These are phyloP conservation scores for Fusarium nelsonii DNA, from an alignment of 2,329 filamentous ascomycete species.

Conservation along the genomic window DNA sequence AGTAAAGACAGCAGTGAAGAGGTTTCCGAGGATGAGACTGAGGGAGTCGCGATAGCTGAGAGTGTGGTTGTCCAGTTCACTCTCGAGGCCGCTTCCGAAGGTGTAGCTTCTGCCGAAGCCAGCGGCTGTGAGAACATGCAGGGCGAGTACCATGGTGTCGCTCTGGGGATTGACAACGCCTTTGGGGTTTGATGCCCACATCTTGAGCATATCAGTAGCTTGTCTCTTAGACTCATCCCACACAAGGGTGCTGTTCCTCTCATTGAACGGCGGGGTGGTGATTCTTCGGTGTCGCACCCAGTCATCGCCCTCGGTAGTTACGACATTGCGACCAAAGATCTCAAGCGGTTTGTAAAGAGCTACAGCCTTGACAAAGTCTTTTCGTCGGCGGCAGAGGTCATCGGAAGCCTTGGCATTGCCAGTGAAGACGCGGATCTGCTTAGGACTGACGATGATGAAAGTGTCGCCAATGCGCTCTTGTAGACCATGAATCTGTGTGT, in stretches of 20 bases:
- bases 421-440: conserved; percentile 41
- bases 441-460: conserved; percentile 39
- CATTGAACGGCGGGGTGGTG: conserved; percentile 41
- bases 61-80: conserved; percentile 23
- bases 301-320: conserved; percentile 40
- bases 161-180: conserved; percentile 32
- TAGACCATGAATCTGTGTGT: conserved; percentile 35
- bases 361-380: conserved; percentile 38
- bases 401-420: conserved; percentile 36
- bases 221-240: conserved; percentile 38
- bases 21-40: conserved; percentile 32
- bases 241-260: conserved; percentile 38
- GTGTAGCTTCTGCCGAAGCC: conserved; percentile 40
- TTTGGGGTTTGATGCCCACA: conserved; percentile 29
- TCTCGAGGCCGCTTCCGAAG: conserved; percentile 28
- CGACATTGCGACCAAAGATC: conserved; percentile 40
- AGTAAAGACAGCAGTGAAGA: conserved; percentile 36
- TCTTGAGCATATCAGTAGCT: conserved; percentile 36
- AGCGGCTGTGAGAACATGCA: conserved; percentile 40
- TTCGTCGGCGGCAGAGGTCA: conserved; percentile 35
- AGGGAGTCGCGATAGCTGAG: conserved; percentile 36
- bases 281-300: conserved; percentile 38
- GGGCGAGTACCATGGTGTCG: conserved; percentile 38
- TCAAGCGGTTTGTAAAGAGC: conserved; percentile 39
- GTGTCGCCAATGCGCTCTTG: conserved; percentile 42